A percentile compares a stretch with the other conserved stretches of the same genome.
These are phyloP conservation scores for Arthrobotrys pseudoclavata DNA, from an alignment of 2,329 filamentous ascomycete genomes.

Conservation along the genomic window DNA sequence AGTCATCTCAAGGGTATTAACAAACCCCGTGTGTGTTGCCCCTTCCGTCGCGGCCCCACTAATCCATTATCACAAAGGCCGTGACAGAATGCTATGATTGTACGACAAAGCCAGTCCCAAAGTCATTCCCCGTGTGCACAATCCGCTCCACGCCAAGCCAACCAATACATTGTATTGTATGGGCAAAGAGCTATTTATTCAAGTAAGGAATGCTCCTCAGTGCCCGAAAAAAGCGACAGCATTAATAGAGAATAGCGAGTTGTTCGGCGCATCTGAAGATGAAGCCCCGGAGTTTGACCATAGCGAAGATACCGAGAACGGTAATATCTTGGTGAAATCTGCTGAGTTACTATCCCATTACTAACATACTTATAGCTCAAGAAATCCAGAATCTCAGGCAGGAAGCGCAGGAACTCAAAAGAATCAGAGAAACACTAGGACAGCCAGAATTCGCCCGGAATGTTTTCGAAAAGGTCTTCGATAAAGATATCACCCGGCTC, in stretches of 20 bases:
- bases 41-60: not conserved
- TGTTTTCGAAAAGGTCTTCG: constrained; percentile 94
- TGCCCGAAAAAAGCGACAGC: constrained; percentile 1
- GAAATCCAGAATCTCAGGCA: constrained; percentile 90
- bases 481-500: constrained; percentile 83
- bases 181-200: constrained; percentile 96
- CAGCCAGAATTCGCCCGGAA: constrained; percentile 80
- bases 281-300: constrained; percentile 83
- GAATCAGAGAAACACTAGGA: constrained; percentile 84
- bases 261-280: constrained; percentile 93
- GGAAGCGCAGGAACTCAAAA: constrained; percentile 85
- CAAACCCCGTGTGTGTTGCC: constrained; percentile 12
- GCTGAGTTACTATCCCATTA: not conserved
- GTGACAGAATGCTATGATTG: constrained; percentile 97
- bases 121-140: constrained; percentile 95
- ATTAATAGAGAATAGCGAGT: constrained; percentile 72
- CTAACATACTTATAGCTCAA: constrained; percentile 68
- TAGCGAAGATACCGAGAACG: constrained; percentile 84
- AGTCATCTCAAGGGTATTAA: constrained; percentile 82
- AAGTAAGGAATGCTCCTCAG: constrained; percentile 69
- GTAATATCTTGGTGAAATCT: constrained; percentile 65
- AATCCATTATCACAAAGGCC: constrained; percentile 67
- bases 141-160: constrained; percentile 96
- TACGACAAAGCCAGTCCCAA: constrained; percentile 87
- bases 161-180: constrained; percentile 98